Base-by-base conservation (phyloP, 2,329 filamentous ascomycete species). In the Fusarium buharicum region DNA sequence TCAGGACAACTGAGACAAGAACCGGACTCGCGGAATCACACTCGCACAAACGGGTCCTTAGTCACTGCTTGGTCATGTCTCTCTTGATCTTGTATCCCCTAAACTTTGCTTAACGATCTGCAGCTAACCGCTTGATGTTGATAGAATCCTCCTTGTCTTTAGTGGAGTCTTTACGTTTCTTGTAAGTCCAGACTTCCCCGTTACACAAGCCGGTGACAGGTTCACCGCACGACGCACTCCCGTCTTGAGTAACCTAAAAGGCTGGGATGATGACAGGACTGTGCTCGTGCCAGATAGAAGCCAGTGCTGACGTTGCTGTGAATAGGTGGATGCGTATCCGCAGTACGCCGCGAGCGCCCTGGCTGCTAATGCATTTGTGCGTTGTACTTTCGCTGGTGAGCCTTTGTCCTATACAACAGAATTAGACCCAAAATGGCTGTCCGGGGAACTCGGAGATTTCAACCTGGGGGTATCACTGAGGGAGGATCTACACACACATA, bases 151-250 rank as follows among this genome's bases (percentile, higher is more conserved):
- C 58, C 84, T 96, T 55, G 86, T 90, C 27, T 97, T 92, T 76
- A 89, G 86, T 53, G 92, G 92, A 48, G 86, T 96, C 65, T 97
- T 96, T 75, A 96, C 92, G 12, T 97, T 96, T 77, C 79, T 96
- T 63, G 92, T 94, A 75, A 77, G 81, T 80, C 39, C n/a, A 20
- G 24, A 18, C 17, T n/a, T 9, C 31, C 36, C n/a, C 27, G 16
- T 57, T 31, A 44, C 50, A 55, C 50, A 56, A 63, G 40, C 27
- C n/a, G 37, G 28, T 52, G 54, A 53, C 51, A 52, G 41, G 38
- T 39, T 45, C 54, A 64, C 55, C 40, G 50, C 41, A 54, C 36
- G 62, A 50, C 47, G 45, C 54, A 54, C 55, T 10, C 17, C 47
- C 50, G 40, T 34, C 44, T 28, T 56, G 51, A 38, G 59, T 54